Evolutionary conservation across 352 stramenopile species (phyloP), one percentile per base, ranked within the genome.

Genomic region (Globisporangium apiculatum): DNA sequence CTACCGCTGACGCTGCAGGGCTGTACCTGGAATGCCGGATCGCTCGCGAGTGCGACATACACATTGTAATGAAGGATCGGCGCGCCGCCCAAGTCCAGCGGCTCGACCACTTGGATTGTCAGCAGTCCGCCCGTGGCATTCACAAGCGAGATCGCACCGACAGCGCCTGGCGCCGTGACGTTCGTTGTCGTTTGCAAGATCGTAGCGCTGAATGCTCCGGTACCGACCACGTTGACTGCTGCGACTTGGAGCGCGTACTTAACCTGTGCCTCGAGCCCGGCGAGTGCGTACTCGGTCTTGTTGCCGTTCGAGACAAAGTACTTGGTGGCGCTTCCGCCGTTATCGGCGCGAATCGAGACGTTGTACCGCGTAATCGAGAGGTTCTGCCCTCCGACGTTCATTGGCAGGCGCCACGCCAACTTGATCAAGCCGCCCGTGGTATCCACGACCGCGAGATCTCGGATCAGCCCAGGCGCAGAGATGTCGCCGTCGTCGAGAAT

Each of bases 401-500:
- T n/a, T 0, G 76, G 76, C n/a, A 67, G 45, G 2, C 41, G 46
- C 79, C 79, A 89, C 0, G 53, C 46, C 0, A 89, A 40, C 18
- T 31, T 45, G 3, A 87, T 48, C 71, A 86, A 68, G 0, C 76
- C 79, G 18, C 79, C 79, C 0, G 79, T 89, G 8, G 62, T 65
- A 42, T 61, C 64, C 5, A 54, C 46, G 7, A 75, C 17, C 0
- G 38, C 48, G 10, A 68, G 38, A 11, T 58, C 35, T 0, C 40
- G 50, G 24, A 86, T 62, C 7, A 24, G 7, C 15, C 76, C 79
- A 17, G 79, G 79, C 1, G 48, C 48, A 24, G 74, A 86, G 7
- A 9, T 58, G 55, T 89, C 79, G 1, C 75, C 71, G 43, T 89
- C 70, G 59, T 89, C 76, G 17, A 60, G 37, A 4, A 87, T 69